A percentile compares a stretch with the other conserved stretches of the same genome.
These are phyloP conservation scores for Ophiostoma himal-ulmi DNA, from an alignment of 2,329 filamentous ascomycete genomes.

Conservation along the genomic window DNA sequence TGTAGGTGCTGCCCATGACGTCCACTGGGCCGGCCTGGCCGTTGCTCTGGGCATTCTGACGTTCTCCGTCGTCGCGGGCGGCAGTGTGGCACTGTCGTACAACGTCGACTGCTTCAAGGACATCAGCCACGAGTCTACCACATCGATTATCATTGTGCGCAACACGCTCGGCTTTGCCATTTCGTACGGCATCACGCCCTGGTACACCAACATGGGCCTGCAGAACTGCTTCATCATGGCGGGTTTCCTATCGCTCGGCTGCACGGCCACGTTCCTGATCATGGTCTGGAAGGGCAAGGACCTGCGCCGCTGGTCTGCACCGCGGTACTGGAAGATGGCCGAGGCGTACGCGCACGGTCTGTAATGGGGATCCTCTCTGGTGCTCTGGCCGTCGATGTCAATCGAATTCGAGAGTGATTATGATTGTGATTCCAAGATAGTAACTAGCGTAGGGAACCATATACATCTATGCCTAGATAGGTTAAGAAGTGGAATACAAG, in stretches of 20 bases:
- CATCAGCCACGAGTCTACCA: conserved; percentile 27
- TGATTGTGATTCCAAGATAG: not conserved
- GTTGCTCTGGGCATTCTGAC: conserved; percentile 39
- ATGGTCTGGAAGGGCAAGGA: conserved; percentile 16
- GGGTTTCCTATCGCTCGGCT: conserved; percentile 13
- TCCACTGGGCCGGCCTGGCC: conserved; percentile 40
- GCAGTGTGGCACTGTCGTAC: conserved; percentile 38
- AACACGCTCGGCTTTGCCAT: conserved; percentile 31
- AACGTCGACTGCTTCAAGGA: conserved; percentile 39
- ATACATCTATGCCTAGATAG: not conserved
- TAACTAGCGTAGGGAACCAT: not conserved
- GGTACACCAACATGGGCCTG: conserved; percentile 26
- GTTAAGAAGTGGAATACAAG: not conserved
- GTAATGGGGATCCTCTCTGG: not conserved
- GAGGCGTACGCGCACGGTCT: conserved; percentile 8
- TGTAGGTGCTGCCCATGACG: conserved; percentile 39
- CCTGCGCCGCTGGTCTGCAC: conserved; percentile 11
- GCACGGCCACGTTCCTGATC: conserved; percentile 11
- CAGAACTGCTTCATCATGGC: conserved; percentile 24
- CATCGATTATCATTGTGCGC: conserved; percentile 29
- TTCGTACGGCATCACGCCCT: conserved; percentile 35
- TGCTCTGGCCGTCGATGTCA: not conserved
- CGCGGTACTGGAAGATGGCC: conserved; percentile 16
- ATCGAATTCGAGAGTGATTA: not conserved
- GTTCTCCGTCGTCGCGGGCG: conserved; percentile 37